Percentiles rank a stretch among this genome's conserved stretches.
Conservation (phyloP, 2,329 filamentous ascomycete genomes). For the Xylaria sp. region DNA sequence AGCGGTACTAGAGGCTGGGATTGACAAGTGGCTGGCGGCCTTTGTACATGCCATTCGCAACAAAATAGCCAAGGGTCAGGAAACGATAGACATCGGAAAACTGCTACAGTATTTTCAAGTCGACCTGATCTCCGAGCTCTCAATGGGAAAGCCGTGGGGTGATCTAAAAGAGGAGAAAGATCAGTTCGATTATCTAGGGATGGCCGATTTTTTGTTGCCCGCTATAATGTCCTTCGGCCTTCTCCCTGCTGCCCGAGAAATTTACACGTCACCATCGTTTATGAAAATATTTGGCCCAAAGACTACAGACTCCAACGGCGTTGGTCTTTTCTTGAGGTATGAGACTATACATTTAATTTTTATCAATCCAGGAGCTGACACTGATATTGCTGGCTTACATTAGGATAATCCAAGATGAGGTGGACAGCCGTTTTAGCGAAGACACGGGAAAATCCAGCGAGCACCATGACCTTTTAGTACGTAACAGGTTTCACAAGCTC, state of each 20-base stretch:
- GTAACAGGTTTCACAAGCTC: background rate
- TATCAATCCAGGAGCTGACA: background rate
- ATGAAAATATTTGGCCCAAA: constrained; percentile 40
- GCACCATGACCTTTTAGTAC: constrained; percentile 19
- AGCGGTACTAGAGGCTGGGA: constrained; percentile 40
- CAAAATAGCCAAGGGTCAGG: constrained; percentile 31
- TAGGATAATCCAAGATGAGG: constrained; percentile 28
- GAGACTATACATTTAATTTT: background rate
- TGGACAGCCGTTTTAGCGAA: constrained; percentile 11
- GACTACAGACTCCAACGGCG: constrained; percentile 38
- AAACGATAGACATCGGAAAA: constrained; percentile 38
- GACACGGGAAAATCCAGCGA: background rate
- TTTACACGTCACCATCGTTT: constrained; percentile 39
- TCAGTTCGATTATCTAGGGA: constrained; percentile 39
- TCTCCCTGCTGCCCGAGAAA: constrained; percentile 33
- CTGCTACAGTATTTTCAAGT: constrained; percentile 43
- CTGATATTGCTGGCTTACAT: background rate
- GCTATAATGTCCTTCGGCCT: constrained; percentile 32
- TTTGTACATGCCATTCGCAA: constrained; percentile 36
- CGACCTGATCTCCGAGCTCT: constrained; percentile 41
- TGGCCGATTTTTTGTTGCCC: constrained; percentile 32
- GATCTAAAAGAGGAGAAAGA: constrained; percentile 41
- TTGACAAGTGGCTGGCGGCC: constrained; percentile 38
- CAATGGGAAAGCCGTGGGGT: constrained; percentile 41
- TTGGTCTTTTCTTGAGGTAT: constrained; percentile 40